Evolutionary conservation across 179 eudicot genomes (phyloP).

Genomic region (Nepenthes alata): DNA sequence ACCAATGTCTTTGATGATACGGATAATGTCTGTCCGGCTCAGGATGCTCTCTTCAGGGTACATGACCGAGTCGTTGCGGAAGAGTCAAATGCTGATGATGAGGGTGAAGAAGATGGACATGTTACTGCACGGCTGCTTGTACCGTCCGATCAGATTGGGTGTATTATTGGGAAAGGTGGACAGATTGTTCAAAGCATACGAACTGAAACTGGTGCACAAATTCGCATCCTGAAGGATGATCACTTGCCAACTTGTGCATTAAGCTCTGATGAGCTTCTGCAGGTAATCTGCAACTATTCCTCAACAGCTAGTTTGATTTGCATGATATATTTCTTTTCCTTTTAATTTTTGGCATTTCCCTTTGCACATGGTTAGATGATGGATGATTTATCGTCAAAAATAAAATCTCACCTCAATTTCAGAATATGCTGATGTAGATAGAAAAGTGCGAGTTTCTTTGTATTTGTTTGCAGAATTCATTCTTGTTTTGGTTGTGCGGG

Average conservation of each 20-base stretch:
- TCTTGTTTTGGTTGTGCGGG: too few relatives aligned
- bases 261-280: conserved; percentile 83
- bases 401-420: too few relatives aligned
- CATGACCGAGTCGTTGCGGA: conserved; percentile 83
- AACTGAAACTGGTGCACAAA: conserved; percentile 82
- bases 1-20: conserved; percentile 52
- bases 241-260: conserved; percentile 89
- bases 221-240: conserved; percentile 79
- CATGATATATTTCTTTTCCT: too few relatives aligned
- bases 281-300: conserved; percentile 28
- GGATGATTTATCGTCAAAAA: too few relatives aligned
- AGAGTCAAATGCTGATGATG: conserved; percentile 45
- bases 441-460: too few relatives aligned
- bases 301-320: too few relatives aligned
- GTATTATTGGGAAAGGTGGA: conserved; percentile 96
- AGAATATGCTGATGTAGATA: too few relatives aligned
- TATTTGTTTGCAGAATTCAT: too few relatives aligned
- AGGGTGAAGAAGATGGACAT: conserved; percentile 42
- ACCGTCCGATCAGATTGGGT: conserved; percentile 91
- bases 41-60: conserved; percentile 82
- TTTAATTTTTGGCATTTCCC: too few relatives aligned
- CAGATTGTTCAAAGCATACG: conserved; percentile 78
- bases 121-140: conserved; percentile 72
- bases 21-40: conserved; percentile 71
- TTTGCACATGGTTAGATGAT: too few relatives aligned